Evolutionary conservation across 2,329 filamentous ascomycete genomes (phyloP).

Genomic region (Colletotrichum cuscutae): DNA sequence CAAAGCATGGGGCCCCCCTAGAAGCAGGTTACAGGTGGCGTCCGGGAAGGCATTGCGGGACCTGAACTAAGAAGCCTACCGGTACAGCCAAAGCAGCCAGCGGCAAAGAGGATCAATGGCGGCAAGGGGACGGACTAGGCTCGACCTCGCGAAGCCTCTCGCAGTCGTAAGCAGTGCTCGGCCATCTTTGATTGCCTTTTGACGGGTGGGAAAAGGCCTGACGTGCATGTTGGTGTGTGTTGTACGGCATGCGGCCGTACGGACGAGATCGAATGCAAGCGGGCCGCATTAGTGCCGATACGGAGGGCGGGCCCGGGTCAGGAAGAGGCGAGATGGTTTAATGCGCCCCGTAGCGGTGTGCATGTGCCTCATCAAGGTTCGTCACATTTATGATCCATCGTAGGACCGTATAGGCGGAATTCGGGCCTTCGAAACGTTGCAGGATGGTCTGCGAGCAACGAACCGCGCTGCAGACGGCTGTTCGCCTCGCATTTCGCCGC

Average conservation of each 20-base stretch:
- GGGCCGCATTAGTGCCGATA: constrained; percentile 32
- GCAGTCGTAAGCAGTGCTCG: not conserved
- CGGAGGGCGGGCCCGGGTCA: constrained; percentile 2
- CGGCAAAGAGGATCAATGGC: constrained; percentile 2
- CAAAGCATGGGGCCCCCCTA: not conserved
- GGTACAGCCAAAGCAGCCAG: not conserved
- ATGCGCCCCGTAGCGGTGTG: constrained; percentile 16
- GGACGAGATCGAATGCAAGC: constrained; percentile 15
- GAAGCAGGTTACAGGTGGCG: constrained; percentile 1
- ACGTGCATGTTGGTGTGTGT: constrained; percentile 13
- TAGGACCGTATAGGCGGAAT: not conserved
- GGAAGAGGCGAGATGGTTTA: not conserved
- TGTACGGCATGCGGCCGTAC: constrained; percentile 30
- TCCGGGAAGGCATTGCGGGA: constrained; percentile 4
- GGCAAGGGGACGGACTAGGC: not conserved
- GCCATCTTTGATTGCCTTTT: not conserved
- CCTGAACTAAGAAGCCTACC: constrained; percentile 10
- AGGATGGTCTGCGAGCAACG: not conserved
- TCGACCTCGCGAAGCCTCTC: not conserved
- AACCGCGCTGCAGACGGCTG: not conserved
- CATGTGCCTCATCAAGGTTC: not conserved
- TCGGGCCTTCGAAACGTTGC: not conserved
- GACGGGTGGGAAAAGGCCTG: constrained; percentile 11
- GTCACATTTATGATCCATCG: not conserved
- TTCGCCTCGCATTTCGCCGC: not conserved